These are phyloP conservation scores for Gomphus bonarii DNA, from an alignment of 1,284 basidiomycete genomes.

Conservation along the genomic window DNA sequence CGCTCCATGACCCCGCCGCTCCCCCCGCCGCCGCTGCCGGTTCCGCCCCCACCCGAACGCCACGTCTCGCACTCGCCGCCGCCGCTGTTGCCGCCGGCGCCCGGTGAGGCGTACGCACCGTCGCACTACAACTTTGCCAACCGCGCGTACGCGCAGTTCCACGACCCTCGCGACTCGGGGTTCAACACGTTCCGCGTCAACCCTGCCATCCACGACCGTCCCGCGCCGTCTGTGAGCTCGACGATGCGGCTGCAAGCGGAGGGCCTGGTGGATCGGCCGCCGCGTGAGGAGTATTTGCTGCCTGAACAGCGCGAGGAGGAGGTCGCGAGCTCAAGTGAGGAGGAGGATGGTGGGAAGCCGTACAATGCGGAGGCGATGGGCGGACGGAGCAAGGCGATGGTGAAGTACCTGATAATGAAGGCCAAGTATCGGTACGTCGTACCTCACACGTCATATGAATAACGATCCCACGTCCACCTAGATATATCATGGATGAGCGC, in stretches of 20 bases:
- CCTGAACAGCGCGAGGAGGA: background rate
- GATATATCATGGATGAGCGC: background rate
- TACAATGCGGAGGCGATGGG: conserved; percentile 2
- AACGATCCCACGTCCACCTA: background rate
- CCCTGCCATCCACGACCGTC: background rate
- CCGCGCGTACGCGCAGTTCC: conserved; percentile 26
- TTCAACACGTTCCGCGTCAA: conserved; percentile 19
- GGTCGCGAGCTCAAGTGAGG: background rate
- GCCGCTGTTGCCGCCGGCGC: background rate
- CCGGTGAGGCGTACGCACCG: conserved; percentile 15
- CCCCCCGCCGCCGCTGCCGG: background rate
- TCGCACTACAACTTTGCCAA: conserved; percentile 11
- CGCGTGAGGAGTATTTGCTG: background rate
- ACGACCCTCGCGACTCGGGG: conserved; percentile 37
- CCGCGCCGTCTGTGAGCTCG: background rate
- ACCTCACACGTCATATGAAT: background rate
- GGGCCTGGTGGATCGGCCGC: background rate
- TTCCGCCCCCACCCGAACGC: conserved; percentile 15
- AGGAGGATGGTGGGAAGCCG: background rate
- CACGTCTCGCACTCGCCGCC: conserved; percentile 11
- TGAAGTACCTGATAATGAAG: conserved; percentile 67
- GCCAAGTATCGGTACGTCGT: conserved; percentile 52
- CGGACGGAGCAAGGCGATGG: conserved; percentile 43
- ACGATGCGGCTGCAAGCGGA: background rate
- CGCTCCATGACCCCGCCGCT: conserved; percentile 31